Evolutionary conservation across 2,329 filamentous ascomycete genomes (phyloP), one percentile per base, ranked within the genome.

Genomic region (Reticulascus tulasneorum): DNA sequence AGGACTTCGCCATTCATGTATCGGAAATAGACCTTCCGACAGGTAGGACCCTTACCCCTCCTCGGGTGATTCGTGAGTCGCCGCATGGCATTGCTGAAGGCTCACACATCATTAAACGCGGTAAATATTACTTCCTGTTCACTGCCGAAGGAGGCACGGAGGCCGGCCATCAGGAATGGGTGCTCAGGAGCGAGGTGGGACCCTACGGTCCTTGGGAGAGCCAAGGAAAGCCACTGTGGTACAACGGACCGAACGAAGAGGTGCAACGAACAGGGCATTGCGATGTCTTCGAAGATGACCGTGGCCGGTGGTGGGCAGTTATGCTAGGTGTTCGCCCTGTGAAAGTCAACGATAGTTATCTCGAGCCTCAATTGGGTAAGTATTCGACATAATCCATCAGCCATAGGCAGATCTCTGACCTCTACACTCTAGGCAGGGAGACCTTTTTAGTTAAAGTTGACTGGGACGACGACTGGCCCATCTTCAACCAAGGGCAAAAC

Each of bases 1-100:
- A 74, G 38, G 71, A 77, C 43, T 75, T 77, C 42, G 69, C 55
- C 33, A 73, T 72, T 37, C 66, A 69, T 40, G 53, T 67, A 15
- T 65, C 60, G 6, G 57, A 66, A 38, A 62, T 72, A 23, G 60
- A 70, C 26, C 48, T 71, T 4, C 29, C 45, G 9, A 66, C 63
- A 4, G 67, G 67, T 3, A 51, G 56, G 4, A 66, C 62, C 2
- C 48, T 68, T 1, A 62, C 58, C 2, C 34, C 53, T 0, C 62
- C 63, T 0, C 38, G 44, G 5, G 40, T 59, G 10, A 60, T 66
- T 27, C 56, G 58, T 2, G 50, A 53, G n/a, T 66, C 63, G 1
- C 54, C 56, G 0, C 48, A 60, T 23, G 62, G 64, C 11, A 53
- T 67, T 19, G 63, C 66, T 5, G 67, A 69, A 45, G 67, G 63